Evolutionary conservation across 371 early-diverging fungal genomes (phyloP).

Genomic region (Mycotypha africana): DNA sequence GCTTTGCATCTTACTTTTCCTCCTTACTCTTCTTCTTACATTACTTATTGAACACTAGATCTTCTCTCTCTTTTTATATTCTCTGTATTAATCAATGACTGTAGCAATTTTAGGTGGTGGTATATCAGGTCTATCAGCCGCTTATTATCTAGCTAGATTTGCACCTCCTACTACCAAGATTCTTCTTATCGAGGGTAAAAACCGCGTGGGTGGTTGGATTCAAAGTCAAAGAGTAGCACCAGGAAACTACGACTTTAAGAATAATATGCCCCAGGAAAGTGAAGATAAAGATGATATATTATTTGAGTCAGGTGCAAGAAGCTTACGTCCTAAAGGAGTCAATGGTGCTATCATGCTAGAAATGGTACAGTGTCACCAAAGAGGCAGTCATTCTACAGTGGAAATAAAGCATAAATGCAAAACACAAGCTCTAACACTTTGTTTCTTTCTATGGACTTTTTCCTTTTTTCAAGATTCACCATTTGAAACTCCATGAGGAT

Average conservation of each 20-base stretch:
- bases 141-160: conserved; percentile 71
- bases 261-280: not conserved
- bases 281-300: conserved; percentile 33
- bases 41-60: not conserved
- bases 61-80: not conserved
- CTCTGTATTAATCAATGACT: conserved; percentile 4
- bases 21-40: too few relatives aligned
- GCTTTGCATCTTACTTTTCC: too few relatives aligned
- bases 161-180: conserved; percentile 50
- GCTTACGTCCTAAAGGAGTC: conserved; percentile 73
- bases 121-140: conserved; percentile 84
- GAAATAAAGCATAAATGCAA: not conserved
- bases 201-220: conserved; percentile 88
- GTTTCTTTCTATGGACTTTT: not conserved
- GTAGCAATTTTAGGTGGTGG: conserved; percentile 86
- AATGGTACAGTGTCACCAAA: too few relatives aligned
- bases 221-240: conserved; percentile 48
- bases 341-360: conserved; percentile 73
- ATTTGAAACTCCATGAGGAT: conserved; percentile 8
- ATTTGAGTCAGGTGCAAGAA: conserved; percentile 86
- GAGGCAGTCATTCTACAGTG: too few relatives aligned
- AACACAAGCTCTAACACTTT: not conserved
- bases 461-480: conserved; percentile 9
- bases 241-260: conserved; percentile 11
- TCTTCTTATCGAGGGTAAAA: conserved; percentile 65